These are phyloP conservation scores for Venturiaceae sp. DNA, from an alignment of 2,329 filamentous ascomycete genomes.

Conservation along the genomic window DNA sequence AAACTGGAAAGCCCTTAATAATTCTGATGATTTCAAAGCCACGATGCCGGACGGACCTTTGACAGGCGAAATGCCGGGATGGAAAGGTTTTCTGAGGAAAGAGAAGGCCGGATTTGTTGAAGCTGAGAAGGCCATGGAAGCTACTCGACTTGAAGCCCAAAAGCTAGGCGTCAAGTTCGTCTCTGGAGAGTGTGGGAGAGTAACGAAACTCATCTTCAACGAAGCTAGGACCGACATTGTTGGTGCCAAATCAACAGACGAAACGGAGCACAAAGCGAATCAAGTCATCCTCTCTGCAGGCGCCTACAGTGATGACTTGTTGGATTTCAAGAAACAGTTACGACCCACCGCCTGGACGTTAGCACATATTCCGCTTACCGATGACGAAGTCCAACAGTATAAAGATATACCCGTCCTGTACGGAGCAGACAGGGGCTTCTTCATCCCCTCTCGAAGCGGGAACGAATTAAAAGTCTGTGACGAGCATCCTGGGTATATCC, in stretches of 20 bases:
- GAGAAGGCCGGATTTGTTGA: constrained; percentile 44
- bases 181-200: constrained; percentile 30
- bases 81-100: constrained; percentile 40
- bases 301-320: constrained; percentile 34
- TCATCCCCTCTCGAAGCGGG: constrained; percentile 37
- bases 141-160: constrained; percentile 34
- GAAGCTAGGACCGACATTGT: constrained; percentile 23
- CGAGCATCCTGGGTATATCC: constrained; percentile 48
- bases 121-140: constrained; percentile 38
- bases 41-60: constrained; percentile 44
- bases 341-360: constrained; percentile 46
- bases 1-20: constrained; percentile 25
- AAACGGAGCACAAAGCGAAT: constrained; percentile 29
- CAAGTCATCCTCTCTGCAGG: constrained; percentile 40
- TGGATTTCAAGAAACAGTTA: constrained; percentile 43
- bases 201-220: constrained; percentile 27
- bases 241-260: constrained; percentile 35
- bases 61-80: constrained; percentile 38
- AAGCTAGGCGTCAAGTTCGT: constrained; percentile 38
- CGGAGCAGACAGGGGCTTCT: constrained; percentile 40
- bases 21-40: constrained; percentile 35
- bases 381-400: constrained; percentile 34
- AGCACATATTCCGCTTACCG: constrained; percentile 39
- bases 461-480: constrained; percentile 43
- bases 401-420: constrained; percentile 39